Evolutionary conservation across 257 asterid species (phyloP).

Genomic region (Forsythia suspensa): DNA sequence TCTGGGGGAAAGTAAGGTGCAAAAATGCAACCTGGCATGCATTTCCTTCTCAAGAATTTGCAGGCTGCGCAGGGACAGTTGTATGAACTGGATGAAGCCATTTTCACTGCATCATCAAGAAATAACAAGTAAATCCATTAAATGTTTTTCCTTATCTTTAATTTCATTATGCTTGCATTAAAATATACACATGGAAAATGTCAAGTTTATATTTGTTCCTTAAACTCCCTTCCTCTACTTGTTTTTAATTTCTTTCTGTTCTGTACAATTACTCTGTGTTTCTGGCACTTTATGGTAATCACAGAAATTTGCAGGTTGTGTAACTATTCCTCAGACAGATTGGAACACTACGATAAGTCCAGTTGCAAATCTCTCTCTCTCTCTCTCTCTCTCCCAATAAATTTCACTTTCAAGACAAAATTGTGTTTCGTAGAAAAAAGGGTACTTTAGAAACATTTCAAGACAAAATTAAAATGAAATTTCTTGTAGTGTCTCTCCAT

Average conservation of each 20-base stretch:
- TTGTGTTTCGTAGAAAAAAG: not conserved
- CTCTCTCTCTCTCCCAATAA: not conserved
- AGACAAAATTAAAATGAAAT: not conserved
- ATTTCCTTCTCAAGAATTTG: constrained; percentile 52
- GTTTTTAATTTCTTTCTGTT: not conserved
- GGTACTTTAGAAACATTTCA: not conserved
- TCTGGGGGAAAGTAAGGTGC: constrained; percentile 51
- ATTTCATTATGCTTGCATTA: not conserved
- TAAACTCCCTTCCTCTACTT: not conserved
- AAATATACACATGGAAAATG: not conserved
- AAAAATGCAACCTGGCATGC: constrained; percentile 53
- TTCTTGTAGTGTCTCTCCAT: not conserved
- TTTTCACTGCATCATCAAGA: constrained; percentile 30
- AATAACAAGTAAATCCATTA: constrained; percentile 14
- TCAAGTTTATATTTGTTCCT: not conserved
- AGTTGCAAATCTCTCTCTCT: not conserved
- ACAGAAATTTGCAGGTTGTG: constrained; percentile 16
- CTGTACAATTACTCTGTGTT: not conserved
- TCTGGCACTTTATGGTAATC: not conserved
- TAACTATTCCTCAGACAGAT: not conserved
- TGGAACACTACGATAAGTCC: not conserved
- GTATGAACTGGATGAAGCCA: constrained; percentile 57
- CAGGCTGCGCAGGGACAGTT: constrained; percentile 65
- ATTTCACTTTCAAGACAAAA: not conserved
- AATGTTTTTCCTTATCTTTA: not conserved